Conservation (phyloP, 139 green algal species). For the Chara braunii region DNA sequence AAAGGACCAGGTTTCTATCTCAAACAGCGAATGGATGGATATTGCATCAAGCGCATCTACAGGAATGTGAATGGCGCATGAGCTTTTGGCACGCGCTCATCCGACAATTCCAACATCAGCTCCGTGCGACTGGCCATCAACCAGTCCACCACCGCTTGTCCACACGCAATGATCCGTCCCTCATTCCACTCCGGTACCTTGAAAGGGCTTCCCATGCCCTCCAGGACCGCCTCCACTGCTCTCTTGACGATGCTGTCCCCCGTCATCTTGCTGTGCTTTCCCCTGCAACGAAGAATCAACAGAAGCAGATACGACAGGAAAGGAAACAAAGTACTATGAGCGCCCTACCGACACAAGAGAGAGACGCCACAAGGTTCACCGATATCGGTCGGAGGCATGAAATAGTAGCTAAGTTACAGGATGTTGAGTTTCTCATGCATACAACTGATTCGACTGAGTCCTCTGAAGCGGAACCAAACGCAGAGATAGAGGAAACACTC, state of each 20-base stretch:
- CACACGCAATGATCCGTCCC: slow-evolving; percentile 13
- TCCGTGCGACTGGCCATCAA: not conserved
- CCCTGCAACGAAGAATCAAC: slow-evolving; percentile 31
- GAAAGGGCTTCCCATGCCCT: slow-evolving; percentile 11
- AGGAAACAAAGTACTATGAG: too few relatives aligned
- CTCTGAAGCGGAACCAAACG: too few relatives aligned
- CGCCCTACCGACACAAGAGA: too few relatives aligned
- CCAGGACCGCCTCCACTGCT: slow-evolving; percentile 10
- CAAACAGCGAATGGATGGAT: not conserved
- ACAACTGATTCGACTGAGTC: too few relatives aligned
- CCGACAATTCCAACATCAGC: not conserved
- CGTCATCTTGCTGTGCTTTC: slow-evolving; percentile 30
- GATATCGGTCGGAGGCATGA: too few relatives aligned
- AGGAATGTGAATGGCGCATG: not conserved
- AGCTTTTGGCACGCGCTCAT: not conserved
- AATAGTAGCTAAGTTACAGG: too few relatives aligned
- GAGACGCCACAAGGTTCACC: too few relatives aligned
- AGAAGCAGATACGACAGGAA: too few relatives aligned
- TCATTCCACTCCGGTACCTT: slow-evolving; percentile 18
- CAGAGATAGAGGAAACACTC: too few relatives aligned
- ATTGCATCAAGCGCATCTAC: not conserved
- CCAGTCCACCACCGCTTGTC: slow-evolving; percentile 8
- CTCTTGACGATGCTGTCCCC: slow-evolving; percentile 22
- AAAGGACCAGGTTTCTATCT: not conserved
- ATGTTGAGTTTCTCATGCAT: too few relatives aligned